Base-by-base conservation (phyloP, 2,329 filamentous ascomycete genomes). In the Alternaria postmessia region DNA sequence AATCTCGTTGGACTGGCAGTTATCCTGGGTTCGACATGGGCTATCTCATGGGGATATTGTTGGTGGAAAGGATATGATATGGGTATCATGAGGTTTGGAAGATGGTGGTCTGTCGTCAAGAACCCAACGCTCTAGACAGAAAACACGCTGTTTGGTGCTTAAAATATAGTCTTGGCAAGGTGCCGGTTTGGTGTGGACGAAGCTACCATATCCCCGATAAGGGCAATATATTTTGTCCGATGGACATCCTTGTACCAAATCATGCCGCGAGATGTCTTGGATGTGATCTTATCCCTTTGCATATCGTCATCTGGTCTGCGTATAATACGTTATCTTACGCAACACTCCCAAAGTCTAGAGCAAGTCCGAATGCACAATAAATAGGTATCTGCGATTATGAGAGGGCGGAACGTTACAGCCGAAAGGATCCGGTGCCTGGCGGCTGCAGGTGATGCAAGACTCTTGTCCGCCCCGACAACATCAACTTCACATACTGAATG, bases 51-150 rank as follows among this genome's bases (percentile, higher is more conserved):
- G 41, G 68, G 57, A 3, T 62, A 70, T 34, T 72, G 69, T 52
- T 67, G 67, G 68, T 72, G 63, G 60, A 70, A 66, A 38, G 69
- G 69, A 12, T 61, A 65, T 28, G 68, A 71, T 39, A 65, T 63
- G 53, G 66, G 65, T 28, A 57, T 67, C 41, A 70, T 72, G 65
- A 69, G 65, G 30, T 61, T 66, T 11, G 58, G 57, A 24, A 68
- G 62, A 12, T 72, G 69, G 69, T 68, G 64, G 64, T 53, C 42
- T 12, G 52, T 57, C 11, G 57, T 62, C n/a, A 62, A 43, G 38
- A 57, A 52, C n/a, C 51, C 51, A 24, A 36, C 18, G 1, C 18
- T 36, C 20, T n/a, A 49, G 32, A 18, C 34, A 2, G 20, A 0
- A 12, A 12, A n/a, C 3, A 26, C 20, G 20, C 8, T 1, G 16